Conservation (phyloP, 768 basidiomycete species). For the Kwoniella bestiolae region DNA sequence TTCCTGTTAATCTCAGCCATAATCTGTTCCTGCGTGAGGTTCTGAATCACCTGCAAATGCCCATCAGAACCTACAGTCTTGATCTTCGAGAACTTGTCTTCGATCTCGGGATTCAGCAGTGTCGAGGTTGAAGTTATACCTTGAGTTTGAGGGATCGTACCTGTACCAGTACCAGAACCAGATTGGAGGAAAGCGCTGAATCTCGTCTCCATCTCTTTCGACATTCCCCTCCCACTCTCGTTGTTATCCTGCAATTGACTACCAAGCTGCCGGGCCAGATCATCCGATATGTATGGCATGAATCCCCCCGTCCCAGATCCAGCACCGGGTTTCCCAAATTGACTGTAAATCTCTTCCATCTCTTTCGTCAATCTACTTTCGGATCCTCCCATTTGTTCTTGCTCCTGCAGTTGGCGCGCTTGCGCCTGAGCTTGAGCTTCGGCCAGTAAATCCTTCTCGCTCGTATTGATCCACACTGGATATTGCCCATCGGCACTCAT, state of each 20-base stretch:
- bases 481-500: constrained; percentile 2
- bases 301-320: neutral
- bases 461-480: constrained; percentile 5
- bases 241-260: neutral
- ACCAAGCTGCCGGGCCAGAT: neutral
- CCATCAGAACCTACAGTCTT: constrained; percentile 2
- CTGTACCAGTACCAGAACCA: neutral
- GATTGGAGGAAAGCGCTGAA: neutral
- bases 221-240: no score
- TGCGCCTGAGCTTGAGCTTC: neutral
- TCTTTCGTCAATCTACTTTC: neutral
- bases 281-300: neutral
- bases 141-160: neutral
- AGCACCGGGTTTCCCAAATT: neutral
- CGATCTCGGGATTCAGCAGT: neutral
- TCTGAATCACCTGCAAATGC: constrained; percentile 5
- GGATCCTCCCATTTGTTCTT: neutral
- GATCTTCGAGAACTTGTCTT: neutral
- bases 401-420: neutral
- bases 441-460: neutral
- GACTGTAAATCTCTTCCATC: neutral
- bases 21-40: constrained; percentile 5
- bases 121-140: no score
- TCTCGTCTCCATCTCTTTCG: no score
- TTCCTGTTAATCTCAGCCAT: constrained; percentile 7